phyloP scores from a whole-genome alignment of 164 flowering plant genomes.

The Dillenia suffruticosa region DNA sequence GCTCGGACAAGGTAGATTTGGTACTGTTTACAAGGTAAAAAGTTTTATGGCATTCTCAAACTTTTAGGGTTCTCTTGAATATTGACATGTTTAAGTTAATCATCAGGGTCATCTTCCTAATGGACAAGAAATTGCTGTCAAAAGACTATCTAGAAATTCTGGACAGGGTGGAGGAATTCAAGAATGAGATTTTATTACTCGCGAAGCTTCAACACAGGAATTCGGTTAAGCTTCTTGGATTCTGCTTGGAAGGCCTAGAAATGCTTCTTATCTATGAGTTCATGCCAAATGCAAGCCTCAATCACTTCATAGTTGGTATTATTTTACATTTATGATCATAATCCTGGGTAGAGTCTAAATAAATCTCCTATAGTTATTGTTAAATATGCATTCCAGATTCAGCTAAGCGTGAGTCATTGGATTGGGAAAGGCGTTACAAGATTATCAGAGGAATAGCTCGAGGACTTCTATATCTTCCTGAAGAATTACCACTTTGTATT shows the following conservation, averaged over 20 bases:
- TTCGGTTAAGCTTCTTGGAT: conserved; percentile 46
- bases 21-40: conserved; percentile 5
- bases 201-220: conserved; percentile 46
- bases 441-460: conserved; percentile 33
- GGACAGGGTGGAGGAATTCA: conserved; percentile 42
- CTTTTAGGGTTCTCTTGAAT: too few relatives aligned
- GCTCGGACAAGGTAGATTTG: conserved; percentile 6
- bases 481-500: conserved; percentile 37
- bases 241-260: conserved; percentile 33
- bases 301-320: conserved; percentile 36
- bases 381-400: background rate
- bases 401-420: conserved; percentile 5
- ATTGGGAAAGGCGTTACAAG: conserved; percentile 30
- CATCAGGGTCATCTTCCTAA: conserved; percentile 32
- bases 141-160: conserved; percentile 33
- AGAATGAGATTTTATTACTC: conserved; percentile 36
- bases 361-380: background rate
- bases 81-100: background rate
- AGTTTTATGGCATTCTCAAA: background rate
- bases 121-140: conserved; percentile 43
- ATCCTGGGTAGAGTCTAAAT: background rate
- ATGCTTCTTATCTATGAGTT: conserved; percentile 42
- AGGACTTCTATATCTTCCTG: conserved; percentile 42
- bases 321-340: background rate
- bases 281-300: conserved; percentile 43